Evolutionary conservation across 2,329 filamentous ascomycete genomes (phyloP), one percentile per base, ranked within the genome.

Genomic region (Didymella sp.): DNA sequence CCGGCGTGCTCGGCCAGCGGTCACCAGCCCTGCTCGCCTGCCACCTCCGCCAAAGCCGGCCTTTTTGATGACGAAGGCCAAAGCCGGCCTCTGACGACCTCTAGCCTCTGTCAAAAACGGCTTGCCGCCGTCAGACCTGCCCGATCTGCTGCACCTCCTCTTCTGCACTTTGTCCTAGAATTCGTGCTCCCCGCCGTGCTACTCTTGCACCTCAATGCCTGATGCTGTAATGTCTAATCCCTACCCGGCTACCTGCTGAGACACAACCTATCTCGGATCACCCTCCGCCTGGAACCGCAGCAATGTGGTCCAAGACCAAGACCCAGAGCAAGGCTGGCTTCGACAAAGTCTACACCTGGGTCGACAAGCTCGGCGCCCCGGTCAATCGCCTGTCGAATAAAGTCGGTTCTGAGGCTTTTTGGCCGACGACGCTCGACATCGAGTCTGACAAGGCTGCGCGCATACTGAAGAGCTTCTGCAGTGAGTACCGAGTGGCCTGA

Each of bases 361-460:
- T 87, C 46, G 87, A 90, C 76, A 89, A 89, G 71, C 80, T 89
- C 11, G 89, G 90, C 57, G 82, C 84, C 2, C 91, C 92, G 2
- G 87, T 96, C 70, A 96, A 96, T 73, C 87, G 84, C 58, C 76
- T 96, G 21, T 91, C 89, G 15, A 92, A 96, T 77, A 92, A 89
- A 76, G 81, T 96, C 33, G 92, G 92, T 56, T 84, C 84, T 27
- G 92, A 96, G 74, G 87, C 89, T 22, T 94, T 94, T 70, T 95
- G 90, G 90, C 92, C 92, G 3, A 89, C 90, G 28, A 89, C 88
- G 1, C 81, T 96, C 48, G 93, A 96, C 73, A 89, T 89, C 66
- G 93, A 97, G 81, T 90, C 89, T 76, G 91, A 96, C 78, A 96
- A 96, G 79, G 91, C 92, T 43, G 92, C 92, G 57, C 84, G 92